phyloP scores from a whole-genome alignment of 2,329 filamentous ascomycete genomes.

The Fusarium sp. region DNA sequence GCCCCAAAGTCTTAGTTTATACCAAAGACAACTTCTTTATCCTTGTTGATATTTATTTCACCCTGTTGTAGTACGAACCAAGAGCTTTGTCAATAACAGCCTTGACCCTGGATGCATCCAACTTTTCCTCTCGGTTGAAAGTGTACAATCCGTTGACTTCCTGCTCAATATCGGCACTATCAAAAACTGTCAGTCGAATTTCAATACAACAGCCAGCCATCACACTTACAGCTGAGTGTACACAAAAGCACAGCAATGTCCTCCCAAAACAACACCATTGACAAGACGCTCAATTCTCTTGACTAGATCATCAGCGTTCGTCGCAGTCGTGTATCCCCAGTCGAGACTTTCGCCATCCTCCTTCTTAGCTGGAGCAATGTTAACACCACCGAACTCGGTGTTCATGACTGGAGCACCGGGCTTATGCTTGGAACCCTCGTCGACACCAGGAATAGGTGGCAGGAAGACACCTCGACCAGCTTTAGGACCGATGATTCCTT shows the following conservation, averaged over 20 bases:
- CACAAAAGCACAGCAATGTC: conserved; percentile 70
- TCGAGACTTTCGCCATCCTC: conserved; percentile 57
- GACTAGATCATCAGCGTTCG: conserved; percentile 68
- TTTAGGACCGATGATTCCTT: conserved; percentile 65
- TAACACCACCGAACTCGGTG: conserved; percentile 76
- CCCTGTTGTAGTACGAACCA: conserved; percentile 56
- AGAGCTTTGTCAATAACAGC: conserved; percentile 66
- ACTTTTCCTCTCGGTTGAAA: conserved; percentile 69
- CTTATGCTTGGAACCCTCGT: conserved; percentile 62
- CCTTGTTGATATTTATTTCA: conserved; percentile 14
- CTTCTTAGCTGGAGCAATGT: conserved; percentile 64
- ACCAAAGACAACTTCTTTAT: too few relatives aligned
- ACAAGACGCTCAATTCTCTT: conserved; percentile 68
- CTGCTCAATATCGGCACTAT: conserved; percentile 70
- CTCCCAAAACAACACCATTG: conserved; percentile 66
- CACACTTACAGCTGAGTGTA: conserved; percentile 71
- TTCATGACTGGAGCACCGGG: conserved; percentile 70
- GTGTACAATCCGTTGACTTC: conserved; percentile 76
- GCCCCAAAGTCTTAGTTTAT: background rate
- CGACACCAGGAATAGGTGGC: conserved; percentile 53
- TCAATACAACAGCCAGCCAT: background rate
- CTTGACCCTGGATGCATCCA: conserved; percentile 67
- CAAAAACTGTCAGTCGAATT: conserved; percentile 5
- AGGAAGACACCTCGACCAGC: conserved; percentile 66
- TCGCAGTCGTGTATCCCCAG: conserved; percentile 77